Percentiles rank a stretch among this genome's conserved stretches.
These are phyloP conservation scores for Xylariaceae sp. DNA, from an alignment of 2,329 filamentous ascomycete genomes.

Conservation along the genomic window DNA sequence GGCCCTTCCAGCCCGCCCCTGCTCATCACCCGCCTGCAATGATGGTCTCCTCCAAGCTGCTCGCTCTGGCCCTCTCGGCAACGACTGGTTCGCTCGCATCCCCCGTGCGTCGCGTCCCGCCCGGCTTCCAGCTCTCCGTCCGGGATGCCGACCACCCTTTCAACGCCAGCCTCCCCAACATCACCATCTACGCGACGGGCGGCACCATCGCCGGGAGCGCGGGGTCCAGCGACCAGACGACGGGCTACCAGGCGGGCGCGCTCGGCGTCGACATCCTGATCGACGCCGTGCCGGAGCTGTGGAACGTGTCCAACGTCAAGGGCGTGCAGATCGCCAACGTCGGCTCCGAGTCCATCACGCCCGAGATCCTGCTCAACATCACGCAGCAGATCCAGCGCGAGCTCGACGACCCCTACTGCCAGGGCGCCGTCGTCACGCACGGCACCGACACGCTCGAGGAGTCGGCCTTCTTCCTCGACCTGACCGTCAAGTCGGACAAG, in stretches of 20 bases:
- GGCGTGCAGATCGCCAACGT: conserved; percentile 46
- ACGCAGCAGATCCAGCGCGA: conserved; percentile 40
- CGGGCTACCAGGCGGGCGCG: conserved; percentile 33
- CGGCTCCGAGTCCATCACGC: conserved; percentile 39
- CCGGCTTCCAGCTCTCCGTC: conserved; percentile 3
- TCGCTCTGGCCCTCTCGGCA: too few relatives aligned
- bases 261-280: conserved; percentile 44
- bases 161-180: conserved; percentile 43
- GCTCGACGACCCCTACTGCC: conserved; percentile 32
- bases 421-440: conserved; percentile 53
- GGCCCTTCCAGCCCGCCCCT: too few relatives aligned
- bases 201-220: conserved; percentile 52
- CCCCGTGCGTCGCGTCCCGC: conserved; percentile 4
- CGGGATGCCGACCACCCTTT: conserved; percentile 7
- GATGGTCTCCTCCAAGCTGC: too few relatives aligned
- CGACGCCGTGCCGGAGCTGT: conserved; percentile 45
- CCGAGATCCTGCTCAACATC: conserved; percentile 39
- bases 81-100: too few relatives aligned
- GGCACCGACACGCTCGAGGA: conserved; percentile 61
- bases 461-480: conserved; percentile 54
- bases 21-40: too few relatives aligned
- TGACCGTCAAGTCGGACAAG: conserved; percentile 48
- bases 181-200: conserved; percentile 50
- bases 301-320: conserved; percentile 45
- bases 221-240: conserved; percentile 37